A percentile compares a stretch with the other conserved stretches of the same genome.
These are phyloP conservation scores for Nothophaeocryptopus gaeumannii DNA, from an alignment of 2,329 filamentous ascomycete genomes.

Conservation along the genomic window DNA sequence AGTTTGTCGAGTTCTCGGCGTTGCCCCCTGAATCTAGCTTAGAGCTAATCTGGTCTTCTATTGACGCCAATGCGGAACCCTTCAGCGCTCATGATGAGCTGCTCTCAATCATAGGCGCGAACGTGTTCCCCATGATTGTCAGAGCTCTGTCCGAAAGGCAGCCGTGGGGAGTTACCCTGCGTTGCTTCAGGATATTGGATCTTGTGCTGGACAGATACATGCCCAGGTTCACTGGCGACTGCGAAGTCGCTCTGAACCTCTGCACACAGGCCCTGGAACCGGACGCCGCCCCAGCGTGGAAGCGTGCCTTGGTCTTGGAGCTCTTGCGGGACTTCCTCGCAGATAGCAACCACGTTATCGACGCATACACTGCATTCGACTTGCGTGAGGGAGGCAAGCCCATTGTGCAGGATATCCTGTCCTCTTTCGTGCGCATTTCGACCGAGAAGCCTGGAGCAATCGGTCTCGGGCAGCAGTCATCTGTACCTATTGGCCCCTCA, in stretches of 20 bases:
- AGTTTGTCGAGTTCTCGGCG: conserved; percentile 75
- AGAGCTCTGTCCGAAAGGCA: conserved; percentile 73
- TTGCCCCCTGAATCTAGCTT: conserved; percentile 80
- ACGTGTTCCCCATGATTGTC: conserved; percentile 80
- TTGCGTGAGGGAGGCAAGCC: conserved; percentile 67
- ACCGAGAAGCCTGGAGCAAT: conserved; percentile 88
- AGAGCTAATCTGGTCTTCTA: conserved; percentile 85
- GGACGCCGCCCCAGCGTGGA: conserved; percentile 76
- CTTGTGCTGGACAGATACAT: conserved; percentile 78
- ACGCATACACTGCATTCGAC: conserved; percentile 80
- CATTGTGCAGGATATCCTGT: conserved; percentile 77
- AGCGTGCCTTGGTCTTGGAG: conserved; percentile 85
- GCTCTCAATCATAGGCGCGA: conserved; percentile 69
- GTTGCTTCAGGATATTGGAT: conserved; percentile 78
- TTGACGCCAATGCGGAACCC: conserved; percentile 79
- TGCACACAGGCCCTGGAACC: conserved; percentile 85
- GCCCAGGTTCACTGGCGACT: conserved; percentile 69
- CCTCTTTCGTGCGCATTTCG: conserved; percentile 85
- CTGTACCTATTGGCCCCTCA: conserved; percentile 65
- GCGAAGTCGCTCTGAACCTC: conserved; percentile 76
- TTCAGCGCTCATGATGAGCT: conserved; percentile 79
- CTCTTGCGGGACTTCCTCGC: conserved; percentile 82
- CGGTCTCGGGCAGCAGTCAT: conserved; percentile 84
- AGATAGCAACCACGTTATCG: conserved; percentile 72
- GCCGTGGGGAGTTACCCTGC: conserved; percentile 77